Evolutionary conservation across 1,139 yeast genomes (phyloP), one percentile per base, ranked within the genome.

Genomic region (Scheffersomyces cryptocercus): DNA sequence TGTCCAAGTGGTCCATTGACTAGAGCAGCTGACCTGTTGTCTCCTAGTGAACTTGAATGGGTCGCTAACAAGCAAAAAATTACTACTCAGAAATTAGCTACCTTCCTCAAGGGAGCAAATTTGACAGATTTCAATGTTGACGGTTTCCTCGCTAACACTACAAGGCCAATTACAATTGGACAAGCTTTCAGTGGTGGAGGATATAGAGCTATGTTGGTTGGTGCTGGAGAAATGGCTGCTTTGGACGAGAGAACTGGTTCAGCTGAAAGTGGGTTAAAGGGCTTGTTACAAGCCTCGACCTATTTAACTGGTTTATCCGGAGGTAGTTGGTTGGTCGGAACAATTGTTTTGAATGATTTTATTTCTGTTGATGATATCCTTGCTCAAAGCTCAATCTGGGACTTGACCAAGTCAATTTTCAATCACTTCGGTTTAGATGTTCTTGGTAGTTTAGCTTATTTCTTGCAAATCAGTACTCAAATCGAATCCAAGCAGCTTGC

Each of bases 151-250:
- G 33, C 24, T 11, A 38, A 43, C 14, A 44, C 65, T 8, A 49
- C 59, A 47, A 45, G 62, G 35, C 66, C 77, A 28, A 71, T 79
- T 43, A 72, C 66, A 40, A 73, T 88, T 42, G 97, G 84, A 5
- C 56, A 88, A n/a, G 88, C 96, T 3, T 85, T 88, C 57, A 81
- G 91, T 10, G 97, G 97, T 35, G 97, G 97, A 57, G 95, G 97
- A 3, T 88, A 87, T 64, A 77, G 97, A 45, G 96, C 97, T 40
- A 87, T 89, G 96, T 67, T 88, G 29, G 65, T 75, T 42, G 96
- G 96, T 14, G 97, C 96, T 3, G 97, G 97, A 34, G 82, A 84
- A 61, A 64, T 89, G 33, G 70, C 91, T 14, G 97, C 95, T 1
- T 65, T 88, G 46, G 97, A 90, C 59, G 77, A 79, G 54, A 74